These are phyloP conservation scores for Inosperma sp. DNA, from an alignment of 768 basidiomycete genomes.

Conservation along the genomic window DNA sequence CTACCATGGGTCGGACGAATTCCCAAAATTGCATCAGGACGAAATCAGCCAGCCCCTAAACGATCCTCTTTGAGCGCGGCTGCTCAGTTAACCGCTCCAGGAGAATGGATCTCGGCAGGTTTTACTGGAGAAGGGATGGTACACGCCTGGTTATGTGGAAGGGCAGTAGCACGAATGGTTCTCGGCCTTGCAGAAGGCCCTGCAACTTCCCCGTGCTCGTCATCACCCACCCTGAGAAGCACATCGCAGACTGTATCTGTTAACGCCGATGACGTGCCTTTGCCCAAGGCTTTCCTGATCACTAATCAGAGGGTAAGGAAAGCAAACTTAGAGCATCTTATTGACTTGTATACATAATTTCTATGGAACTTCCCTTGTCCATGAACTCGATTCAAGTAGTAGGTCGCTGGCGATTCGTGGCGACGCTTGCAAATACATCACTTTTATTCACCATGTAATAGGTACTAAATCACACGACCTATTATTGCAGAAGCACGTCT, in stretches of 20 bases:
- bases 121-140: slow-evolving; percentile 74
- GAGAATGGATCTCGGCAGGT: slow-evolving; percentile 71
- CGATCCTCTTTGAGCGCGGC: slow-evolving; percentile 4
- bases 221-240: too few species aligned
- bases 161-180: slow-evolving; percentile 58
- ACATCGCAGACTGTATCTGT: not conserved
- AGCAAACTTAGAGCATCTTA: slow-evolving; percentile 37
- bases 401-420: too few species aligned
- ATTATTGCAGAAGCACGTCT: too few species aligned
- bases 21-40: slow-evolving; percentile 44
- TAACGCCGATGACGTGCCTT: not conserved
- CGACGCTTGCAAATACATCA: too few species aligned
- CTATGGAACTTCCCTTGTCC: too few species aligned
- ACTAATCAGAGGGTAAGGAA: slow-evolving; percentile 46
- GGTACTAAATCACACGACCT: too few species aligned
- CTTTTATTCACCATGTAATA: too few species aligned
- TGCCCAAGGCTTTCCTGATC: slow-evolving; percentile 48
- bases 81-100: slow-evolving; percentile 35
- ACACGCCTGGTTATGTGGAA: slow-evolving; percentile 60
- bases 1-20: slow-evolving; percentile 70
- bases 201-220: too few species aligned
- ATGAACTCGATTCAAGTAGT: too few species aligned
- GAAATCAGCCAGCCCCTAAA: slow-evolving; percentile 21
- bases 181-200: slow-evolving; percentile 36
- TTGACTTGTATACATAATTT: too few species aligned